Evolutionary conservation across 2,329 filamentous ascomycete genomes (phyloP).

Genomic region (Fusarium sp.): DNA sequence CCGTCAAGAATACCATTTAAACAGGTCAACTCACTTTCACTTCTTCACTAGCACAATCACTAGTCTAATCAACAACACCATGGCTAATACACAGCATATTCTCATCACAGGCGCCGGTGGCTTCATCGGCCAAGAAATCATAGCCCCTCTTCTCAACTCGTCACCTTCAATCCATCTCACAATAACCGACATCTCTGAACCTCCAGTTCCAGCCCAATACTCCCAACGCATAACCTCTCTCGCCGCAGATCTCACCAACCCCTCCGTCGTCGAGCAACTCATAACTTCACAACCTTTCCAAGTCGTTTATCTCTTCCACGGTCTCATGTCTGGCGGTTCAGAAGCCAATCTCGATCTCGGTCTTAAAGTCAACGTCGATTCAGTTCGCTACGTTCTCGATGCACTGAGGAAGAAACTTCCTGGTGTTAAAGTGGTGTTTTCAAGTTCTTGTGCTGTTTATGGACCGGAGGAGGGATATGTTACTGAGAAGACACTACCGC

Average conservation of each 20-base stretch:
- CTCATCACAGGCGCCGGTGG: conserved; percentile 74
- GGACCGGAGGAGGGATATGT: conserved; percentile 51
- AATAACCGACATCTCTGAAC: conserved; percentile 68
- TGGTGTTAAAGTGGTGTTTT: conserved; percentile 67
- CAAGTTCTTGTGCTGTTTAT: conserved; percentile 71
- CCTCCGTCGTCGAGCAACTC: conserved; percentile 42
- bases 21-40: not conserved
- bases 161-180: conserved; percentile 57
- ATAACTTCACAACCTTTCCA: conserved; percentile 52
- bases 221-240: conserved; percentile 45
- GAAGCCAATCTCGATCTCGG: conserved; percentile 69
- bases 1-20: not conserved
- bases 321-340: conserved; percentile 72
- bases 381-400: conserved; percentile 66
- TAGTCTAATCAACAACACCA: conserved; percentile 6
- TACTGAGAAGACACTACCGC: conserved; percentile 51
- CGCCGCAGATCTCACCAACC: conserved; percentile 44
- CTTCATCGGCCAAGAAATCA: conserved; percentile 73
- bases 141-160: conserved; percentile 64
- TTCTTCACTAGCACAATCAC: not conserved
- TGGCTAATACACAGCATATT: conserved; percentile 51
- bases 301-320: conserved; percentile 70
- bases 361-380: conserved; percentile 69
- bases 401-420: conserved; percentile 59
- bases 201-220: conserved; percentile 60